phyloP scores from a whole-genome alignment of 805 yeast genomes.

The Kurtzmaniella cleridarum region DNA sequence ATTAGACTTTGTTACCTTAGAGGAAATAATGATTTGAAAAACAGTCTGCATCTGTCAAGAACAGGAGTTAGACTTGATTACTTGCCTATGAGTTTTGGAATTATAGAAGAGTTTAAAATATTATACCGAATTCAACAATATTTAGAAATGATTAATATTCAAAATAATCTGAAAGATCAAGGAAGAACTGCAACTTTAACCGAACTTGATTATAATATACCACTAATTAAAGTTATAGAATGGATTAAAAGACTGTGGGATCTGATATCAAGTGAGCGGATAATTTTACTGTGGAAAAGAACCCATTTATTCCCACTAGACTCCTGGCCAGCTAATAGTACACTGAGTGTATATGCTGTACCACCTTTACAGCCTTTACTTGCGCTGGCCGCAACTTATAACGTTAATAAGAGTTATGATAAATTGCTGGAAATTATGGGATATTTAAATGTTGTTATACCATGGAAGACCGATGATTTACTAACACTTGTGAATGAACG shows the following conservation, averaged over 20 bases:
- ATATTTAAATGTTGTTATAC: conserved; percentile 43
- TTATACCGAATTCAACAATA: conserved; percentile 56
- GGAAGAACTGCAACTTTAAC: conserved; percentile 14
- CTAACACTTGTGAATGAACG: conserved; percentile 45
- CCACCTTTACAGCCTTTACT: conserved; percentile 5
- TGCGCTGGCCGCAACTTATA: conserved; percentile 9
- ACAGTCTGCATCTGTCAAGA: conserved; percentile 22
- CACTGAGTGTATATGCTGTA: conserved; percentile 2
- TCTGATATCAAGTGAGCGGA: conserved; percentile 25
- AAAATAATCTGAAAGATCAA: conserved; percentile 13
- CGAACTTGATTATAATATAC: conserved; percentile 39
- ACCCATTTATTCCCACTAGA: conserved; percentile 27
- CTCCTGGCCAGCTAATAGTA: conserved; percentile 26
- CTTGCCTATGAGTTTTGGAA: conserved; percentile 61
- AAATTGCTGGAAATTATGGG: conserved; percentile 41
- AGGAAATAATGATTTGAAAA: conserved; percentile 33
- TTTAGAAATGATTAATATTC: conserved; percentile 36
- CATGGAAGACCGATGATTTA: conserved; percentile 55
- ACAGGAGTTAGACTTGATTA: conserved; percentile 48
- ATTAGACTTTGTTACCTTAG: conserved; percentile 32
- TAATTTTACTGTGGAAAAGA: conserved; percentile 29
- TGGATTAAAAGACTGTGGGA: conserved; percentile 58
- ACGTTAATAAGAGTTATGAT: conserved; percentile 29
- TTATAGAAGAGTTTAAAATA: conserved; percentile 55
- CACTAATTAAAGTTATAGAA: conserved; percentile 52